Conservation (phyloP, 495 filamentous ascomycete genomes). For the Lasiosphaeris hirsuta region DNA sequence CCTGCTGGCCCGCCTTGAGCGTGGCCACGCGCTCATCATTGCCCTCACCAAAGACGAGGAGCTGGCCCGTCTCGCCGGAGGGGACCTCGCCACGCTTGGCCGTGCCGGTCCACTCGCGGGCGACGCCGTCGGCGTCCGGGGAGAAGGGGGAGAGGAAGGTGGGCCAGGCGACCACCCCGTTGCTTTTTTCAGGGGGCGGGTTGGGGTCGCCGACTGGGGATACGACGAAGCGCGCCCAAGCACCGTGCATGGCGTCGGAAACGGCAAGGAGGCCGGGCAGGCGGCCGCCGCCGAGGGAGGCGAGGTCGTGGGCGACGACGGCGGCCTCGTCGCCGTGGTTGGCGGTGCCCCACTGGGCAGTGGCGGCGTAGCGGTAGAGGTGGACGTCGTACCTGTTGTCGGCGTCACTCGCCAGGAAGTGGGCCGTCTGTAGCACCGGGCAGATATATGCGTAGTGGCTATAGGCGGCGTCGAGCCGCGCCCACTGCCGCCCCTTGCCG, state of each 20-base stretch:
- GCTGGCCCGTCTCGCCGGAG: slow-evolving; percentile 29
- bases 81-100: neutral
- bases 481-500: slow-evolving; percentile 53
- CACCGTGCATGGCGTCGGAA: slow-evolving; percentile 52
- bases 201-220: slow-evolving; percentile 49
- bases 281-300: slow-evolving; percentile 27
- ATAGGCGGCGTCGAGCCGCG: slow-evolving; percentile 60
- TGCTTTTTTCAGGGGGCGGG: slow-evolving; percentile 8
- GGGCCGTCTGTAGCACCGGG: slow-evolving; percentile 59
- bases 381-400: slow-evolving; percentile 37
- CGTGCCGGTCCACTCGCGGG: slow-evolving; percentile 23
- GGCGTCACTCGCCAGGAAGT: slow-evolving; percentile 38
- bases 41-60: slow-evolving; percentile 58
- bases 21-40: slow-evolving; percentile 51
- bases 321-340: slow-evolving; percentile 60
- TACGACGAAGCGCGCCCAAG: slow-evolving; percentile 54
- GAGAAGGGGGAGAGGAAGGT: slow-evolving; percentile 27
- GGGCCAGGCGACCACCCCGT: slow-evolving; percentile 25
- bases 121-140: neutral
- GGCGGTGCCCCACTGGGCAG: slow-evolving; percentile 45
- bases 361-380: slow-evolving; percentile 58
- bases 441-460: slow-evolving; percentile 65
- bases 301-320: slow-evolving; percentile 53
- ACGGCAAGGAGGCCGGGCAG: slow-evolving; percentile 47
- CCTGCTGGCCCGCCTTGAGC: neutral